phyloP scores from a whole-genome alignment of 179 eudicot genomes.

The Spergularia azorica region DNA sequence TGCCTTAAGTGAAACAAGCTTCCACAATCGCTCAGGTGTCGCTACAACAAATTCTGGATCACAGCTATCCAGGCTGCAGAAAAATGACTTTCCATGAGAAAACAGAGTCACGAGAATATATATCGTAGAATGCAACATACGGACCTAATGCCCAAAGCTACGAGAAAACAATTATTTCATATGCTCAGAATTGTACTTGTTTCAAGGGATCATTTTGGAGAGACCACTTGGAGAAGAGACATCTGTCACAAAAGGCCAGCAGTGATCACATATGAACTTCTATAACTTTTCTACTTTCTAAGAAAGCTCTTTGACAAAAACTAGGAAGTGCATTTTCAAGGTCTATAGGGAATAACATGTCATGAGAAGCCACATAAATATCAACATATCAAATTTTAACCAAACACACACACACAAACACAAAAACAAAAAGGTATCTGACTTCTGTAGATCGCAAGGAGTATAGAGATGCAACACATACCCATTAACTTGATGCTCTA shows the following conservation, averaged over 20 bases:
- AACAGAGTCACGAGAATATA: neutral
- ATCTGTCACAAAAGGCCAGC: too few relatives aligned
- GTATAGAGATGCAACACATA: slow-evolving; percentile 33
- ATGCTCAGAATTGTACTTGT: neutral
- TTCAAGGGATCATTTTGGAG: neutral
- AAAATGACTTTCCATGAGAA: slow-evolving; percentile 7
- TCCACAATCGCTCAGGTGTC: slow-evolving; percentile 87
- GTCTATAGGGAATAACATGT: neutral
- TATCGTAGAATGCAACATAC: slow-evolving; percentile 5
- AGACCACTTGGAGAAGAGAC: neutral
- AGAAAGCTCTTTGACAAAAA: neutral
- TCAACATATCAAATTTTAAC: too few relatives aligned
- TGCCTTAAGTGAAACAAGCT: slow-evolving; percentile 69
- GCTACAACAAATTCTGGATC: slow-evolving; percentile 95
- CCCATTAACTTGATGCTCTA: slow-evolving; percentile 89
- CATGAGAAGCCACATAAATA: neutral
- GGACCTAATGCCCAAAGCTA: neutral
- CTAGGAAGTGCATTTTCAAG: neutral
- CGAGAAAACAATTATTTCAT: neutral
- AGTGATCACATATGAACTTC: slow-evolving; percentile 4
- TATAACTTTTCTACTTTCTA: neutral
- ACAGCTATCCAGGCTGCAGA: slow-evolving; percentile 68
- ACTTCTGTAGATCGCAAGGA: neutral
- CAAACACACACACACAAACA: neutral
- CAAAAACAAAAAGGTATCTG: neutral